Percentiles rank a stretch among this genome's conserved stretches.
phyloP scores from a whole-genome alignment of 2,329 filamentous ascomycete species.

The Colletotrichum sp. region DNA sequence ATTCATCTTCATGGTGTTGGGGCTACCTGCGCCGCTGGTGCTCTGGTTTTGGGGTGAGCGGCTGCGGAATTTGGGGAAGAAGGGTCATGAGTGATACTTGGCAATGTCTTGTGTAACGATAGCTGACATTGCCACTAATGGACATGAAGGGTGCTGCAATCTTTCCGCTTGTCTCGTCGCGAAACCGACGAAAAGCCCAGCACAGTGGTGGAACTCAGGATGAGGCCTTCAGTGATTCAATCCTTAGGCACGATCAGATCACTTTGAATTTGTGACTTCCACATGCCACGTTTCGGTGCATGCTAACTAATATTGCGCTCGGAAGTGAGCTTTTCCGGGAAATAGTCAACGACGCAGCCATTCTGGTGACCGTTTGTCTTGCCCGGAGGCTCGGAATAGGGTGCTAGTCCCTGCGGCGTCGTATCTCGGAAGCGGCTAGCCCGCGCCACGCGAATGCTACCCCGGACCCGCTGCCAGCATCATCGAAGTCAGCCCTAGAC shows the following conservation, averaged over 20 bases:
- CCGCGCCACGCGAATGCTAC: neutral
- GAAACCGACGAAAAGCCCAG: neutral
- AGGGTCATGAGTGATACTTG: neutral
- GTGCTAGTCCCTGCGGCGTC: neutral
- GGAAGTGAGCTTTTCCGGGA: neutral
- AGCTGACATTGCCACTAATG: neutral
- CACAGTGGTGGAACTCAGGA: neutral
- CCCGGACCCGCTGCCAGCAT: neutral
- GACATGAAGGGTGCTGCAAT: neutral
- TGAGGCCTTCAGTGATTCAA: neutral
- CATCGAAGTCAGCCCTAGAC: neutral
- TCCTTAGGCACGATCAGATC: neutral
- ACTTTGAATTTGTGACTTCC: neutral
- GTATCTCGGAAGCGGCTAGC: neutral
- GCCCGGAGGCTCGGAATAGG: neutral
- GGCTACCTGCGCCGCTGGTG: neutral
- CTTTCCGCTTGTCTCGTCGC: neutral
- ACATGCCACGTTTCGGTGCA: neutral
- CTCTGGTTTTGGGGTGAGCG: neutral
- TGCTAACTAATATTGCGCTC: neutral
- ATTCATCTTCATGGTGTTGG: conserved; percentile 37
- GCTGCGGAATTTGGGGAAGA: neutral
- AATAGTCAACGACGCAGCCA: neutral
- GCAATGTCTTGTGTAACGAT: neutral
- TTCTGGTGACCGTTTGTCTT: neutral